Base-by-base conservation (phyloP, 2,329 filamentous ascomycete genomes). In the Amylocarpus encephaloides region DNA sequence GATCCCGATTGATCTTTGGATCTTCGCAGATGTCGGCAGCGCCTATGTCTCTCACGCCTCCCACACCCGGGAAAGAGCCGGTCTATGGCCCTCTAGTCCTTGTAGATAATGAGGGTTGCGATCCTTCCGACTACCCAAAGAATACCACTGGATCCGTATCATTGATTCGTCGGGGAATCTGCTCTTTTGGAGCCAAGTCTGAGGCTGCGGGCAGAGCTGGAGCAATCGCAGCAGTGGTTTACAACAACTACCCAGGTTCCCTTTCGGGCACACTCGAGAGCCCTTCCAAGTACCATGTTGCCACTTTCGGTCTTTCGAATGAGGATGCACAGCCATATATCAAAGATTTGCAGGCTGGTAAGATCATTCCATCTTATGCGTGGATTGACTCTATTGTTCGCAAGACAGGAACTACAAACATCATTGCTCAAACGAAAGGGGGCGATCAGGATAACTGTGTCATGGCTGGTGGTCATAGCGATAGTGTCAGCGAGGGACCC, bases 181-280 rank as follows among this genome's bases (percentile, higher is more conserved):
- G 88, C 63, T 59, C 80, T 6, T 93, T 92, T 59, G 85, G 82
- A 10, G 68, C 74, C 52, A 93, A 93, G 71, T 84, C 84, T 1
- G 75, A 75, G 47, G 70, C 78, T 12, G 86, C 88, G 5, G 84
- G 82, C 38, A 74, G 72, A 43, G 85, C 85, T 1, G 85, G 86
- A 16, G 88, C 88, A 5, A 67, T 79, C 3, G 87, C 82, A 1
- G 85, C 83, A 1, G 69, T 93, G 12, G 74, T 93, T 44, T 91
- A 87, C 70, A 89, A 92, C 71, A 85, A 83, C 58, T 40, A 46
- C 13, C 43, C 43, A 3, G 85, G 80, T 1, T 66, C 70, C 3
- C 68, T 52, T 9, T 48, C 45, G 3, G 88, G 86, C 36, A 91
- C 86, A 1, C 73, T 93, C 3, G 86, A 83, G 10, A 73, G 70